Evolutionary conservation across 2,329 filamentous ascomycete genomes (phyloP).

Genomic region (Diaporthe aspalathi): DNA sequence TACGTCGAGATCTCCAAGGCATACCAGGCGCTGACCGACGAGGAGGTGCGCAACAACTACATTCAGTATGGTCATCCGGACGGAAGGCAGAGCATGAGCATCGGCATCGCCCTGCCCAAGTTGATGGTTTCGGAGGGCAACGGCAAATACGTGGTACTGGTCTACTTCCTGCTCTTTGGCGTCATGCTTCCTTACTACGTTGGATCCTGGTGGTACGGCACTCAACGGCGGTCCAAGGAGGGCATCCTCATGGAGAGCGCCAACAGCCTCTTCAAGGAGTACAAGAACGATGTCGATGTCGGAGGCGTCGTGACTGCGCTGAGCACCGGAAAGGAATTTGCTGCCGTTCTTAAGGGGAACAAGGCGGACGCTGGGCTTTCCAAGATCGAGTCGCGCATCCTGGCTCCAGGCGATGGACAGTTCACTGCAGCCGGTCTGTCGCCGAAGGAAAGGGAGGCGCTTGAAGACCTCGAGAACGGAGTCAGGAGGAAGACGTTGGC

Average conservation of each 20-base stretch:
- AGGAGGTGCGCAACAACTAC: constrained; percentile 97
- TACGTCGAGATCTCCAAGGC: constrained; percentile 98
- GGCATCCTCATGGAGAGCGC: constrained; percentile 93
- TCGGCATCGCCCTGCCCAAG: constrained; percentile 94
- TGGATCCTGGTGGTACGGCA: constrained; percentile 99
- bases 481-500: constrained; percentile 87
- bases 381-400: constrained; percentile 84
- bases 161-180: constrained; percentile 89
- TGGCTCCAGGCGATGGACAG: constrained; percentile 67
- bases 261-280: constrained; percentile 94
- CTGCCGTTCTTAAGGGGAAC: constrained; percentile 78
- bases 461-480: constrained; percentile 84
- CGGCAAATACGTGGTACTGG: constrained; percentile 91
- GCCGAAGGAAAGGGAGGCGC: constrained; percentile 78
- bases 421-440: constrained; percentile 70
- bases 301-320: constrained; percentile 83
- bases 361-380: constrained; percentile 84
- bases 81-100: constrained; percentile 97
- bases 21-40: constrained; percentile 97
- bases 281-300: constrained; percentile 84
- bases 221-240: constrained; percentile 91
- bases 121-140: constrained; percentile 94
- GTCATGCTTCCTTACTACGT: constrained; percentile 93
- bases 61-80: constrained; percentile 96
- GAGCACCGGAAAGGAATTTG: constrained; percentile 88